Conservation (phyloP, 2,329 filamentous ascomycete species). For the Monilinia laxa region DNA sequence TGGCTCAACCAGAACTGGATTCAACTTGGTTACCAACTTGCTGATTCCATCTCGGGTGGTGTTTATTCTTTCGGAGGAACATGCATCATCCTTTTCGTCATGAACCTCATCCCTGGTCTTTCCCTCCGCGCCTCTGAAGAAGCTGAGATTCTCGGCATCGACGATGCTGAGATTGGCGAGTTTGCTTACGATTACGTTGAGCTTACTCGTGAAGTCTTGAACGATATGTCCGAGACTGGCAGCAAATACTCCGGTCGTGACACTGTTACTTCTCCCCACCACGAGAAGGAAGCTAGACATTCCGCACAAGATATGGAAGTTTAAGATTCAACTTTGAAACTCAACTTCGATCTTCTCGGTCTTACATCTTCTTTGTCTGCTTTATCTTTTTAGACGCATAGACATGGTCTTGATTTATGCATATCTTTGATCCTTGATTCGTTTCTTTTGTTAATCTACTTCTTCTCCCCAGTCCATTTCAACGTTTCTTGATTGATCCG, state of each 20-base stretch:
- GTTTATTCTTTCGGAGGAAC: constrained; percentile 77
- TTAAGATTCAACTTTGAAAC: background rate
- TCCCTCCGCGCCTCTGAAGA: constrained; percentile 73
- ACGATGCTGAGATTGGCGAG: constrained; percentile 88
- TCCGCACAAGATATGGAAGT: constrained; percentile 8
- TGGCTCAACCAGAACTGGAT: constrained; percentile 84
- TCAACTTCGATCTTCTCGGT: background rate
- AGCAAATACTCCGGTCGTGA: constrained; percentile 21
- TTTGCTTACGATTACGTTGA: constrained; percentile 94
- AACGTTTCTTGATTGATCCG: too few relatives aligned
- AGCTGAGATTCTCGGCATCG: constrained; percentile 80
- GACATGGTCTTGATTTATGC: background rate
- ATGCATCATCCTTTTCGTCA: constrained; percentile 74
- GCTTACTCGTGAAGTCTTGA: constrained; percentile 64
- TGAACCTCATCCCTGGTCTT: constrained; percentile 76
- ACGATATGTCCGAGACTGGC: constrained; percentile 24
- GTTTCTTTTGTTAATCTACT: background rate
- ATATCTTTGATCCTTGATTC: background rate
- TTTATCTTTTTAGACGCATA: background rate
- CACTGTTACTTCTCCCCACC: background rate
- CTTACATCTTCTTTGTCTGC: background rate
- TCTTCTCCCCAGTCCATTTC: too few relatives aligned
- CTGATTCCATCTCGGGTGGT: constrained; percentile 74
- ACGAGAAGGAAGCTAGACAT: constrained; percentile 5
- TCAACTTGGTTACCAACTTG: constrained; percentile 80